These are phyloP conservation scores for Yarrowia phangngaensis DNA, from an alignment of 805 yeast species.

Conservation along the genomic window DNA sequence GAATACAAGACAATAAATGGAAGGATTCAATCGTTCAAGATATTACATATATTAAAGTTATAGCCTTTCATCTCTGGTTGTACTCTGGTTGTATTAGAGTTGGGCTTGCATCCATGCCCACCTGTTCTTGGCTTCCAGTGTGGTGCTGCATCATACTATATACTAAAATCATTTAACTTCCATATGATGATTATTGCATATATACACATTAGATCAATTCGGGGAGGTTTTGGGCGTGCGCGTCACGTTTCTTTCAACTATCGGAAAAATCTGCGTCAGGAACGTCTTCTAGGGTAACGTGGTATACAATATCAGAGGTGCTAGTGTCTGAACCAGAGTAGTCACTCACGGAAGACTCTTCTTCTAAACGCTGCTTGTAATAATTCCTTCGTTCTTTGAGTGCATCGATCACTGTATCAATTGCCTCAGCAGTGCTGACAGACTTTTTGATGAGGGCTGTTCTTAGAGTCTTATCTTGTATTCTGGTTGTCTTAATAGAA, in stretches of 20 bases:
- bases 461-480: slow-evolving; percentile 14
- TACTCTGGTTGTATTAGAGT: too few species aligned
- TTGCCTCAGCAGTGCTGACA: slow-evolving; percentile 23
- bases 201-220: too few species aligned
- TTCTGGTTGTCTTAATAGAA: slow-evolving; percentile 19
- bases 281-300: slow-evolving; percentile 24
- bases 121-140: neutral
- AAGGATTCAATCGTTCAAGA: too few species aligned
- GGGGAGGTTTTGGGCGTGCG: too few species aligned
- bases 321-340: slow-evolving; percentile 14
- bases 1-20: too few species aligned
- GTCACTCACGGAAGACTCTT: neutral
- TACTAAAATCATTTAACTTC: too few species aligned
- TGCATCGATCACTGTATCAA: slow-evolving; percentile 7
- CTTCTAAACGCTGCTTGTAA: slow-evolving; percentile 21
- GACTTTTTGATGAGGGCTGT: slow-evolving; percentile 21
- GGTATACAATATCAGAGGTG: slow-evolving; percentile 24
- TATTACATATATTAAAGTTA: too few species aligned
- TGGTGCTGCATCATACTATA: too few species aligned
- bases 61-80: too few species aligned
- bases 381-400: slow-evolving; percentile 20
- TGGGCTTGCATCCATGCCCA: slow-evolving; percentile 14
- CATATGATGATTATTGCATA: too few species aligned
- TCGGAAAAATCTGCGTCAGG: slow-evolving; percentile 20
- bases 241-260: too few species aligned